phyloP scores from a whole-genome alignment of 805 yeast species.

The Zygosaccharomyces pseudorouxii region DNA sequence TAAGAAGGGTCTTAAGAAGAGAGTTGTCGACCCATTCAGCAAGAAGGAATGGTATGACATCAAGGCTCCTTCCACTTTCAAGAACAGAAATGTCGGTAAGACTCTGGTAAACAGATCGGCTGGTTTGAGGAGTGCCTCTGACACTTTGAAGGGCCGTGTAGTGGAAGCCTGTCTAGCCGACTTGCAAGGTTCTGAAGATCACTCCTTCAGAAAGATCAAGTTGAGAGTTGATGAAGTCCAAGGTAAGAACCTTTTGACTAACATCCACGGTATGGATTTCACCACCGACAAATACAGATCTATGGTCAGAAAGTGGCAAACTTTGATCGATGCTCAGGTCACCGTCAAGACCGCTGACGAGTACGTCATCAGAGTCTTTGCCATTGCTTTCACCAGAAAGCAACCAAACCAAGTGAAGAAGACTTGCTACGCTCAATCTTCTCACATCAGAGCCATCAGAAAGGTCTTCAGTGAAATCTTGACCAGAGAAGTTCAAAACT shows the following conservation, averaged over 20 bases:
- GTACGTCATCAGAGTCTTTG: constrained; percentile 92
- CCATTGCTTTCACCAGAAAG: constrained; percentile 98
- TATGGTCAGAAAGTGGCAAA: constrained; percentile 98
- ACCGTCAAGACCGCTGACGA: constrained; percentile 98
- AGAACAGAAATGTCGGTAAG: constrained; percentile 98
- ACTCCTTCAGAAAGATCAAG: constrained; percentile 94
- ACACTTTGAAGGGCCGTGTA: constrained; percentile 96
- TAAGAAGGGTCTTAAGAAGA: constrained; percentile 98
- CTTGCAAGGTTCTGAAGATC: constrained; percentile 98
- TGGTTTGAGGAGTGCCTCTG: constrained; percentile 97
- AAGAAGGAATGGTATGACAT: constrained; percentile 98
- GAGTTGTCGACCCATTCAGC: constrained; percentile 98
- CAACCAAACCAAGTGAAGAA: constrained; percentile 95
- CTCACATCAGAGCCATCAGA: constrained; percentile 96
- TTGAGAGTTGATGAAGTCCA: constrained; percentile 98
- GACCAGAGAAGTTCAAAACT: constrained; percentile 93
- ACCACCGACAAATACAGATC: constrained; percentile 97
- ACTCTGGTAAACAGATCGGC: constrained; percentile 97
- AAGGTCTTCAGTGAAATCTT: constrained; percentile 94
- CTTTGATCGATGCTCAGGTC: constrained; percentile 95
- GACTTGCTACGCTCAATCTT: constrained; percentile 96
- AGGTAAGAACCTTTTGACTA: constrained; percentile 97
- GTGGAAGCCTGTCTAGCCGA: constrained; percentile 95
- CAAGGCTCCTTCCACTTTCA: constrained; percentile 98
- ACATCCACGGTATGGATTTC: constrained; percentile 99